Conservation (phyloP, 1,284 basidiomycete genomes). For the Nidula niveotomentosa region DNA sequence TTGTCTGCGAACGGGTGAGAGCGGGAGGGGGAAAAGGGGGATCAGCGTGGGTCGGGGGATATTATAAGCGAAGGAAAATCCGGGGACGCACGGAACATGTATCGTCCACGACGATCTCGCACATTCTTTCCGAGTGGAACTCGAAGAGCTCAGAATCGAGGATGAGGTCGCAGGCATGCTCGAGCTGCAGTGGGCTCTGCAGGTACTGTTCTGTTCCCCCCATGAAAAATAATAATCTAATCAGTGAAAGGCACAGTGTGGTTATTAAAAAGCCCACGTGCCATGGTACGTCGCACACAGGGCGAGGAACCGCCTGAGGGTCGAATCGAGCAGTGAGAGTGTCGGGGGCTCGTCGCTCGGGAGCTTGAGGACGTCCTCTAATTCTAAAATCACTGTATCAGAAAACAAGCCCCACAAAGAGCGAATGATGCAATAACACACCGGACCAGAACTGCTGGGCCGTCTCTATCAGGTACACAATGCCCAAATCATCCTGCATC, state of each 20-base stretch:
- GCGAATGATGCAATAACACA: constrained; percentile 35
- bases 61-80: constrained; percentile 2
- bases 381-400: constrained; percentile 48
- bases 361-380: constrained; percentile 79
- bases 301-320: constrained; percentile 73
- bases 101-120: constrained; percentile 72
- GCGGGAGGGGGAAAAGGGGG: too few species aligned
- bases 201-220: constrained; percentile 70
- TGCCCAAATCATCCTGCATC: constrained; percentile 56
- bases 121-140: constrained; percentile 90
- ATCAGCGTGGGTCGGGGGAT: constrained; percentile 3
- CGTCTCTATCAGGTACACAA: constrained; percentile 79
- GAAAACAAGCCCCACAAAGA: constrained; percentile 5
- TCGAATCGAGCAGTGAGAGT: constrained; percentile 74
- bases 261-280: constrained; percentile 33
- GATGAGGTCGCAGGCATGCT: constrained; percentile 75
- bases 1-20: constrained; percentile 50
- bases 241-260: constrained; percentile 7
- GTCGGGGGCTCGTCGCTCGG: constrained; percentile 60
- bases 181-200: constrained; percentile 76
- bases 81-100: constrained; percentile 57
- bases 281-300: constrained; percentile 86
- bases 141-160: constrained; percentile 83
- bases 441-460: constrained; percentile 87
- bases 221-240: background rate